Conservation (phyloP, 371 early-diverging fungal genomes). For the Mucor indicus region DNA sequence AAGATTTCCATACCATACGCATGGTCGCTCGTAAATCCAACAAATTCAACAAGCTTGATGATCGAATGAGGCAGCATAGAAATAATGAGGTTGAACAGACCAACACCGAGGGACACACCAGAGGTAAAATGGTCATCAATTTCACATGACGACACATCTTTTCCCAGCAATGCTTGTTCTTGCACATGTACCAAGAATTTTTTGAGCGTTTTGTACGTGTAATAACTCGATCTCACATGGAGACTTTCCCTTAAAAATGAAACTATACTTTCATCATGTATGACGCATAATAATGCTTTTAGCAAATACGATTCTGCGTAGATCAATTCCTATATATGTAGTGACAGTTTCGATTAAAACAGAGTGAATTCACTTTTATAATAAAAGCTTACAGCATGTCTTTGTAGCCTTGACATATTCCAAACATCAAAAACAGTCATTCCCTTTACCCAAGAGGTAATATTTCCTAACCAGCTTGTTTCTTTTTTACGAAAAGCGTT, state of each 20-base stretch:
- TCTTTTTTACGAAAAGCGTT: constrained; percentile 51
- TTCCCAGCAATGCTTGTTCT: constrained; percentile 33
- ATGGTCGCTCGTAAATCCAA: constrained; percentile 72
- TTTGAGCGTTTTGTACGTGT: constrained; percentile 58
- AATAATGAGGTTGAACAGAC: constrained; percentile 50
- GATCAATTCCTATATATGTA: constrained; percentile 57
- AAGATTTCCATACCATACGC: constrained; percentile 64
- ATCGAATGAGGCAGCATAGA: constrained; percentile 50
- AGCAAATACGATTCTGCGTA: constrained; percentile 72
- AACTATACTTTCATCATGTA: constrained; percentile 70
- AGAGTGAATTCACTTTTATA: too few relatives aligned
- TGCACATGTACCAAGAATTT: constrained; percentile 44
- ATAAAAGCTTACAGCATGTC: constrained; percentile 70
- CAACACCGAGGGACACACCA: constrained; percentile 74
- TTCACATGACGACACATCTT: constrained; percentile 24
- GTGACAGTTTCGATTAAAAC: not conserved
- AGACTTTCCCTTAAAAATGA: constrained; percentile 74
- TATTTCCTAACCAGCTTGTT: constrained; percentile 30
- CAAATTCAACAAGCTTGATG: constrained; percentile 56
- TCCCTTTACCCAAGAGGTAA: constrained; percentile 40
- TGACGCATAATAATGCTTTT: constrained; percentile 64
- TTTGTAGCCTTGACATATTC: constrained; percentile 61
- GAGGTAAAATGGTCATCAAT: constrained; percentile 76
- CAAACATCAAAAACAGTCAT: constrained; percentile 43
- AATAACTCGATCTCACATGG: constrained; percentile 65